phyloP scores from a whole-genome alignment of 495 filamentous ascomycete genomes.

The Ascobolus immersus region DNA sequence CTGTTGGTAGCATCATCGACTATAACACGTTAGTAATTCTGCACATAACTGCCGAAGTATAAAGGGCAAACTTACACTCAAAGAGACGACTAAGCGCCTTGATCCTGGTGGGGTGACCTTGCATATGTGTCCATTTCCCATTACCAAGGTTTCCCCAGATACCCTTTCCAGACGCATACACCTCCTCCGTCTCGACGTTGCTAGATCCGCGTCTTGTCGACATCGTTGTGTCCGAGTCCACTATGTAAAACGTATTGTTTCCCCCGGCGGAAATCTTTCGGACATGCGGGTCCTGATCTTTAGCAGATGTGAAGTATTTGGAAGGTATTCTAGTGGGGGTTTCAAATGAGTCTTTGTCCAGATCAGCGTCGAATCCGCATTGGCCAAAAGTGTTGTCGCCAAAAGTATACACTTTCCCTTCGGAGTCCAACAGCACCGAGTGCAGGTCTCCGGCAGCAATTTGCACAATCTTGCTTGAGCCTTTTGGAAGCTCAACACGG shows the following conservation, averaged over 20 bases:
- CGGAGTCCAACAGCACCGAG: constrained; percentile 45
- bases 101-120: constrained; percentile 52
- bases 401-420: constrained; percentile 62
- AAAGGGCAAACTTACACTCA: constrained; percentile 27
- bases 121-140: constrained; percentile 74
- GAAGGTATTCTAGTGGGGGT: constrained; percentile 41
- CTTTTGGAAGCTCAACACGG: constrained; percentile 39
- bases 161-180: constrained; percentile 64
- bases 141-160: constrained; percentile 63
- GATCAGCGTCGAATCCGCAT: constrained; percentile 44
- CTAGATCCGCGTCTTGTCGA: too few species aligned
- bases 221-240: constrained; percentile 38
- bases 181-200: constrained; percentile 43
- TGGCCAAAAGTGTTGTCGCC: constrained; percentile 79
- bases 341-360: constrained; percentile 35
- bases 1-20: constrained; percentile 40
- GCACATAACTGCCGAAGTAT: background rate
- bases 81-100: constrained; percentile 55
- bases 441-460: constrained; percentile 76
- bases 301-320: constrained; percentile 41
- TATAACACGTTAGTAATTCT: constrained; percentile 1
- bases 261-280: constrained; percentile 66
- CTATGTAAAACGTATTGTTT: constrained; percentile 55
- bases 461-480: constrained; percentile 31
- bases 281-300: constrained; percentile 29